These are phyloP conservation scores for Pestalotiopsis sp. DNA, from an alignment of 2,329 filamentous ascomycete genomes.

Conservation along the genomic window DNA sequence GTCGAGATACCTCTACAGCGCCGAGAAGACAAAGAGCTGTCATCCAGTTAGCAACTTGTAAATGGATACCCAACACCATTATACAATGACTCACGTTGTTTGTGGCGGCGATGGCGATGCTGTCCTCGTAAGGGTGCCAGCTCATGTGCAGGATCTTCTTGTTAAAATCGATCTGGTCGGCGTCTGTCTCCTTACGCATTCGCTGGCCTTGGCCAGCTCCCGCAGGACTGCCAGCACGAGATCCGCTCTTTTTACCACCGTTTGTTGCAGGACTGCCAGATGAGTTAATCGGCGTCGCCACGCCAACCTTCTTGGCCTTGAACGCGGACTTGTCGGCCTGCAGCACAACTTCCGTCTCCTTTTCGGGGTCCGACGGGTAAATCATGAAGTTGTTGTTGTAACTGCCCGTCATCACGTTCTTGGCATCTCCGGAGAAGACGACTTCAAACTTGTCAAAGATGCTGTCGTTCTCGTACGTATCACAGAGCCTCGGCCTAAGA, in stretches of 20 bases:
- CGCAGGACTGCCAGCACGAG: slow-evolving; percentile 84
- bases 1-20: slow-evolving; percentile 51
- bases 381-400: slow-evolving; percentile 99
- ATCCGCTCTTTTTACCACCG: slow-evolving; percentile 82
- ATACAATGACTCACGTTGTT: slow-evolving; percentile 79
- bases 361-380: slow-evolving; percentile 92
- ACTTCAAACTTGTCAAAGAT: slow-evolving; percentile 99
- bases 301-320: slow-evolving; percentile 99
- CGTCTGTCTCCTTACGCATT: slow-evolving; percentile 99
- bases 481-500: slow-evolving; percentile 87
- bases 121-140: slow-evolving; percentile 99
- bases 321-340: slow-evolving; percentile 99
- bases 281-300: slow-evolving; percentile 93
- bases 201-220: slow-evolving; percentile 79
- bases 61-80: background rate
- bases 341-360: slow-evolving; percentile 94
- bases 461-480: slow-evolving; percentile 98
- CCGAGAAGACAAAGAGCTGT: slow-evolving; percentile 77
- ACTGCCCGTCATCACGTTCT: slow-evolving; percentile 99
- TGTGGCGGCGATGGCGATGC: slow-evolving; percentile 97
- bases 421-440: slow-evolving; percentile 95
- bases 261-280: slow-evolving; percentile 72
- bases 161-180: slow-evolving; percentile 99
- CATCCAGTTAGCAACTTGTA: slow-evolving; percentile 23
- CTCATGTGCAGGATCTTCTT: slow-evolving; percentile 99